Evolutionary conservation across 169 alveolate genomes (phyloP), one percentile per base, ranked within the genome.

Genomic region (Fabrea salina): DNA sequence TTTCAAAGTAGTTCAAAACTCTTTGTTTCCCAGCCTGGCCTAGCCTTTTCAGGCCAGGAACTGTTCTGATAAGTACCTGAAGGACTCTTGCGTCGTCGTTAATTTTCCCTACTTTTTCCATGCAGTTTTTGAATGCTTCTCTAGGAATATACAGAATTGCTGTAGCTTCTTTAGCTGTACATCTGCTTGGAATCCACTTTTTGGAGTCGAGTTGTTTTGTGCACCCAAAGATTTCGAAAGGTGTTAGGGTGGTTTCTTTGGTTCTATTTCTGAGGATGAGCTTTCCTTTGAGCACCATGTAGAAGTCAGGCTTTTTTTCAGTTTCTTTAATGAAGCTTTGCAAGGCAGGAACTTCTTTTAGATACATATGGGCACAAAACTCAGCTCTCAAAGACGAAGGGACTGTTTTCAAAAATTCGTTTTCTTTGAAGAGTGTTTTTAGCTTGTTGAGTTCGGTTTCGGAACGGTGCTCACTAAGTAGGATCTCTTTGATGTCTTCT

Each of bases 241-340:
- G 41, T 51, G 32, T 51, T 7, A 32, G 50, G 22, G 39, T 2
- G 44, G 25, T n/a, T 37, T 61, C 74, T 32, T 37, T 27, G 43
- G 11, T 16, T 13, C 13, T 61, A 37, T 61, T 61, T 61, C 49
- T 27, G 0, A 35, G 11, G 1, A 4, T 1, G 11, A 61, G 8
- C 25, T 61, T 61, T 27, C 74, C 74, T 16, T 1, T 13, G 16
- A 61, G 51, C 8, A 4, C 32, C 11, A 61, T 61, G 25, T 32
- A 61, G 19, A 61, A 37, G 49, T 61, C 74, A n/a, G 74, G 74
- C 39, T 61, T 61, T 61, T 35, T 27, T 32, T n/a, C 74, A 33
- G 32, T 61, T 8, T 61, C 74, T 27, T 47, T 32, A 33, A 61
- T 27, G 25, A 22, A 35, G 25, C n/a, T 30, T 0, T 61, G 54